Base-by-base conservation (phyloP, 23 red algal genomes). In the Gracilaria vermiculophylla region DNA sequence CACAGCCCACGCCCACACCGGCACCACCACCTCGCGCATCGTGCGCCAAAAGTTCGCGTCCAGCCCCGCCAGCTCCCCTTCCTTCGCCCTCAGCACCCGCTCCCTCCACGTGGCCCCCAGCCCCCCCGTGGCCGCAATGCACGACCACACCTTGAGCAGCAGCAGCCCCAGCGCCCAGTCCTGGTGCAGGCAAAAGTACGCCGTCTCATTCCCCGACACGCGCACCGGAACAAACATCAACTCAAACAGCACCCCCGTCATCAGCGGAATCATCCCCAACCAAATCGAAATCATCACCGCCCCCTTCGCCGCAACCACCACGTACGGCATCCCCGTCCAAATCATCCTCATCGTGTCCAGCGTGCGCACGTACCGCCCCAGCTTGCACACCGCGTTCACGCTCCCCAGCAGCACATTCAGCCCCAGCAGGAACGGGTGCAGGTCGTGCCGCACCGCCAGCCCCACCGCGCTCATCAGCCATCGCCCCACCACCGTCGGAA, bases 121-220 rank as follows among this genome's bases (percentile, higher is more conserved):
- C 17, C 80, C 89, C 28, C 78, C 80, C 16, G 66, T 75, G 13
- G 69, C 57, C 1, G 78, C 89, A 50, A 85, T 79, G n/a, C 89
- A 74, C 6, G 69, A 53, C 78, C 69, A 81, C 44, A 92, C 78
- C 50, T 92, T 92, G 9, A 92, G 56, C 49, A 92, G 51, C 52
- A 92, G 51, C 16, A 94, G 25, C 14, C 92, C 92, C 5, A 94
- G 15, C 55, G 92, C 92, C 92, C 92, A 94, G 76, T 94, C 92
- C 62, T 86, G 92, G 69, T 94, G 83, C 14, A 86, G 58, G 45
- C 78, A 86, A 41, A 94, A 78, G 55, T 80, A 85, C 9, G 92
- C 72, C 6, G 82, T 81, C 75, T 94, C 81, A 52, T 94, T 74
- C 61, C 53, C 29, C 27, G 65, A 51, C 14, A 90, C 93, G 0